Evolutionary conservation across 2,329 filamentous ascomycete species (phyloP), one percentile per base, ranked within the genome.

Genomic region (Neopestalotiopsis rosae): DNA sequence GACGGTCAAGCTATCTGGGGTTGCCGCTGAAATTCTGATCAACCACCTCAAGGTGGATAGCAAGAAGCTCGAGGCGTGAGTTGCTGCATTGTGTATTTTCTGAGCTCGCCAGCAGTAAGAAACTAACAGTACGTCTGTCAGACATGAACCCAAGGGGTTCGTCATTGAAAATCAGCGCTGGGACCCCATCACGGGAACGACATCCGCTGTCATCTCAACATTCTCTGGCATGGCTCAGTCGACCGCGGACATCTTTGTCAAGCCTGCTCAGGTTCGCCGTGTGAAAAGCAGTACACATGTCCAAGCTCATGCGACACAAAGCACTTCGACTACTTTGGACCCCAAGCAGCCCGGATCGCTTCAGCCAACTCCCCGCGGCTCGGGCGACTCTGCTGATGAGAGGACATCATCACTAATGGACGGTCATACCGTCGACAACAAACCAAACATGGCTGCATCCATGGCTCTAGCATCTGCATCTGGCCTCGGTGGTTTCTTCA

Each of bases 111-210:
- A 5, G 10, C 10, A 7, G 34, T 38, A 7, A 38, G 2, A 7
- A 28, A n/a, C 12, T 32, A 4, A 28, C 28, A 5, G 20, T 12
- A 1, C 49, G 49, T 56, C 34, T 6, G 20, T 77, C 82, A 9
- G 87, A 84, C 42, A 80, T 78, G 81, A 83, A 58, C 84, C 83
- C 9, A 72, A 76, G 4, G 72, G 74, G 1, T 72, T 79, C 28
- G 61, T 69, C 28, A 82, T 82, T 32, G 75, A 77, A 5, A 78
- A 77, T 56, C 69, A 71, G 1, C 75, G 81, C 13, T 83, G 77
- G 77, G 79, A 79, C 30, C 78, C 77, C 0, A 52, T 79, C 2
- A 79, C 78, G 1, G 78, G 70, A 9, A 69, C 69, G 4, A 65
- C 70, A 2, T 76, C 76, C 0, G 68, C 74, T 1, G 30, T 69